Evolutionary conservation across 2,329 filamentous ascomycete species (phyloP).

Genomic region (Graphilbum fragrans): DNA sequence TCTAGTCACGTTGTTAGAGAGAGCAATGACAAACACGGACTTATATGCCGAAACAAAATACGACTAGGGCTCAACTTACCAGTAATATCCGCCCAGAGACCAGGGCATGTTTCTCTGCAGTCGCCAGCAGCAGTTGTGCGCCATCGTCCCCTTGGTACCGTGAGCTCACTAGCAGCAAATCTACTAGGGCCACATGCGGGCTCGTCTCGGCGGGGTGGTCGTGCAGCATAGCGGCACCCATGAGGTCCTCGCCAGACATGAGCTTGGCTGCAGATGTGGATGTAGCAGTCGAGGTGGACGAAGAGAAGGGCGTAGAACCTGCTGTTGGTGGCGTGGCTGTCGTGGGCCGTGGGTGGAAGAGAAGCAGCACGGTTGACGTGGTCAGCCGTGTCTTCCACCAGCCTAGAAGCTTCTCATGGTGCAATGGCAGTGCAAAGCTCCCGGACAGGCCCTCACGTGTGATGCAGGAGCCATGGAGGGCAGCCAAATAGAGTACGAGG

Average conservation of each 20-base stretch:
- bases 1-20: constrained; percentile 6
- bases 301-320: neutral
- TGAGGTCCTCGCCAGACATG: constrained; percentile 30
- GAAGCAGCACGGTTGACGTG: constrained; percentile 40
- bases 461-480: constrained; percentile 47
- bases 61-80: constrained; percentile 25
- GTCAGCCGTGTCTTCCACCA: constrained; percentile 44
- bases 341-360: constrained; percentile 20
- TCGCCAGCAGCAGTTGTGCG: constrained; percentile 35
- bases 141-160: constrained; percentile 37
- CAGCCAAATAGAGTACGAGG: constrained; percentile 43
- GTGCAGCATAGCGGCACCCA: constrained; percentile 43
- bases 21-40: neutral
- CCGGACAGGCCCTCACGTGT: constrained; percentile 42
- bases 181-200: constrained; percentile 38
- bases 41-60: neutral
- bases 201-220: constrained; percentile 43
- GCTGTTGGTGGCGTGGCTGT: neutral
- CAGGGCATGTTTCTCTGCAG: constrained; percentile 42
- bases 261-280: constrained; percentile 15
- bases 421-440: constrained; percentile 47
- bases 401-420: constrained; percentile 38
- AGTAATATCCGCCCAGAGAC: constrained; percentile 36
- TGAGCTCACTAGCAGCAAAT: constrained; percentile 46
- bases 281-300: neutral